These are phyloP conservation scores for Vitellaria paradoxa DNA, from an alignment of 179 eudicot species.

Conservation along the genomic window DNA sequence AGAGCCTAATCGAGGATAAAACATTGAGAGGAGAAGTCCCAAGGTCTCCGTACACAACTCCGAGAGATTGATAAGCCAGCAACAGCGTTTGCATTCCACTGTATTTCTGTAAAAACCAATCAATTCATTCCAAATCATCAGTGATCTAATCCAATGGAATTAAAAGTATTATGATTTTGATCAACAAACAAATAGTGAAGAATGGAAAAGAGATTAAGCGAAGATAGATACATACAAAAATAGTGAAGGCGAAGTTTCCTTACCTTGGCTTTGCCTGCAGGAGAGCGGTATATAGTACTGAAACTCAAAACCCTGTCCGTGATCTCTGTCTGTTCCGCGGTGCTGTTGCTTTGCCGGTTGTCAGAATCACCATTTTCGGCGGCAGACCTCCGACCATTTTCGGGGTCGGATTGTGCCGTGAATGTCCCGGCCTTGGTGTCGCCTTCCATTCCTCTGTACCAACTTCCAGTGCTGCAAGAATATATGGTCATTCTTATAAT, in stretches of 20 bases:
- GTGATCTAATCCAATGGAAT: no score
- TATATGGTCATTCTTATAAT: no score
- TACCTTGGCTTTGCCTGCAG: constrained; percentile 11
- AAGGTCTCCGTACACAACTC: constrained; percentile 40
- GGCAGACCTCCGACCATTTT: not conserved
- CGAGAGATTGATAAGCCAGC: constrained; percentile 32
- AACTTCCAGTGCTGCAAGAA: no score
- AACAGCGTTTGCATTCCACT: constrained; percentile 19
- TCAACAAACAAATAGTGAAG: not conserved
- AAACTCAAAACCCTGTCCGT: constrained; percentile 14
- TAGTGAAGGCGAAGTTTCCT: no score
- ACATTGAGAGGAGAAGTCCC: constrained; percentile 36
- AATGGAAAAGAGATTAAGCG: not conserved
- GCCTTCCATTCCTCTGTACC: not conserved
- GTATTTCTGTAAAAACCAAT: constrained; percentile 17
- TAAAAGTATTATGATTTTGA: not conserved
- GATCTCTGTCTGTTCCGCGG: not conserved
- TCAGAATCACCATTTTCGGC: not conserved
- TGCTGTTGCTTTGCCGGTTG: no score
- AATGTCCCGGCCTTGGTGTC: not conserved
- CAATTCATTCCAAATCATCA: not conserved
- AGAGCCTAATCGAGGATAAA: constrained; percentile 15
- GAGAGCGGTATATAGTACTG: not conserved
- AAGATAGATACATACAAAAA: no score
- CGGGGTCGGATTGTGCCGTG: constrained; percentile 2